Evolutionary conservation across 2,329 filamentous ascomycete species (phyloP), one percentile per base, ranked within the genome.

Genomic region (Phialophora macrospora): DNA sequence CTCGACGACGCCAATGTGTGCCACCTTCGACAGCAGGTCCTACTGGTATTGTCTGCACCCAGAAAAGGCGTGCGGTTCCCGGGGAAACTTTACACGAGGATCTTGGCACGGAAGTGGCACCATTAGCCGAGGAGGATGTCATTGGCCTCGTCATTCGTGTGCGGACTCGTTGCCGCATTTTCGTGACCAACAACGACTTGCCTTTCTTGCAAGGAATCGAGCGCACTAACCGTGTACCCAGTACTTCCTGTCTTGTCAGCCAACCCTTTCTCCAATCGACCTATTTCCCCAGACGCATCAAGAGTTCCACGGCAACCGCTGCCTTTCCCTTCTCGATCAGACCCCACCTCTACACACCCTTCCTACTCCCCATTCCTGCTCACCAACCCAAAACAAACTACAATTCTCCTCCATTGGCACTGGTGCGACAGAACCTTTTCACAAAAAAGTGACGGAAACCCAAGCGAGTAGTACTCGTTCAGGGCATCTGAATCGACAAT

Each of bases 241-340:
- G 24, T 3, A 24, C 38, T 44, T 8, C 38, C 38, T 7, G 38
- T 51, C 48, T 51, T 51, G 48, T 51, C 48, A 51, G 48, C 48
- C 24, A 24, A 26, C 14, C 48, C 2, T 11, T 8, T n/a, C 20
- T 28, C 48, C 38, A 44, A 44, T 44, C 38, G 38, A 44, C n/a
- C 58, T n/a, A 22, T 28, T 60, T 60, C 58, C 58, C 58, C 58
- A 54, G 58, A 60, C 58, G n/a, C 58, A 52, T 41, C 58, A 26
- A 30, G n/a, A 55, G 11, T 17, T 60, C 46, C 30, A 51, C 58
- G 30, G 58, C 58, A 14, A 52, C 58, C 24, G 52, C 52, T 34
- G 2, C 26, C 9, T 26, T 28, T 20, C 48, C 38, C 38, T 44
- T 44, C 38, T 52, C 26, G 48, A 52, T 26, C 22, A 52, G 52